phyloP scores from a whole-genome alignment of 352 stramenopile genomes.

The Globisporangium uncinulatum region DNA sequence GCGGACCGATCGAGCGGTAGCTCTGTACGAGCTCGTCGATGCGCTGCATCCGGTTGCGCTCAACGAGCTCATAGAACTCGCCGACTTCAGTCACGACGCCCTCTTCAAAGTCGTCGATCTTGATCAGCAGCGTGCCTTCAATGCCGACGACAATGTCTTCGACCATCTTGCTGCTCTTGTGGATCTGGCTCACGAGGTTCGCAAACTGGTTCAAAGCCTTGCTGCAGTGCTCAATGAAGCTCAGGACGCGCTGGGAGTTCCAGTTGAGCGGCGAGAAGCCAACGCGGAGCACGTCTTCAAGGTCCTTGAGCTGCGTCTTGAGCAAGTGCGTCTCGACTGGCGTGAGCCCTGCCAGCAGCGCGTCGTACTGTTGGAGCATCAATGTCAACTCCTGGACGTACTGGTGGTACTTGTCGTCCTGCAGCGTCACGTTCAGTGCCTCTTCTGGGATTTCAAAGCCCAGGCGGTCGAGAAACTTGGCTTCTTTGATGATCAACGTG shows the following conservation, averaged over 20 bases:
- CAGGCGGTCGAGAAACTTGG: conserved; percentile 93
- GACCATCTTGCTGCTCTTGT: conserved; percentile 95
- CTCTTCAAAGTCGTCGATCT: conserved; percentile 88
- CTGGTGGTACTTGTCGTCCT: conserved; percentile 95
- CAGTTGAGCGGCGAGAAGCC: conserved; percentile 95
- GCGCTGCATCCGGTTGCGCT: conserved; percentile 87
- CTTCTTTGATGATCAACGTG: conserved; percentile 94
- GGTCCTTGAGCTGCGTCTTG: conserved; percentile 82
- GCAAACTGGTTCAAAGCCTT: conserved; percentile 92
- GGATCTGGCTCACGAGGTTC: conserved; percentile 91
- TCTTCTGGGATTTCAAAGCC: conserved; percentile 94
- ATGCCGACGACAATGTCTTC: conserved; percentile 91
- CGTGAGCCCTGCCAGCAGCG: conserved; percentile 72
- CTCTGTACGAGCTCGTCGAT: conserved; percentile 92
- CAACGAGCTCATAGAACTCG: conserved; percentile 93
- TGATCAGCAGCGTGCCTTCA: conserved; percentile 89
- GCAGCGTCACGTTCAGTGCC: conserved; percentile 93
- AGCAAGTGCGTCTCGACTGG: conserved; percentile 89
- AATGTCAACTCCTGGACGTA: conserved; percentile 90
- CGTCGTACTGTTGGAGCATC: conserved; percentile 91
- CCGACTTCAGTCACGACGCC: conserved; percentile 88
- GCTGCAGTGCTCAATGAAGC: conserved; percentile 92
- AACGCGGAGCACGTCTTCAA: conserved; percentile 81
- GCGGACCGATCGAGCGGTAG: conserved; percentile 90
- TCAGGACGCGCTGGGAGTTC: conserved; percentile 95